phyloP scores from a whole-genome alignment of 768 basidiomycete species.

The Podaxis pistillaris region DNA sequence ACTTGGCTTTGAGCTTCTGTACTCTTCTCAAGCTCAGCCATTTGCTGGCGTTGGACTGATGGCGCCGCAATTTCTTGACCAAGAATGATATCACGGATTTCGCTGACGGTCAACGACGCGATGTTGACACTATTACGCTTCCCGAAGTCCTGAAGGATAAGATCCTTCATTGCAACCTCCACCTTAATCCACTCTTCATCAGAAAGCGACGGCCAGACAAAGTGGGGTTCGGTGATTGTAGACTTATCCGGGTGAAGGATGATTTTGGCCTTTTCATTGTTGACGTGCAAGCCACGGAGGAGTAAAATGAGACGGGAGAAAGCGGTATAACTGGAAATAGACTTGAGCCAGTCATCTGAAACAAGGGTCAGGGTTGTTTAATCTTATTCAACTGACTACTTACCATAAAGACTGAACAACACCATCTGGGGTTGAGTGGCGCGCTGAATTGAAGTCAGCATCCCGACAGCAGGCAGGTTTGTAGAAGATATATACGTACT shows the following conservation, averaged over 20 bases:
- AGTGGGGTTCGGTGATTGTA: slow-evolving; percentile 96
- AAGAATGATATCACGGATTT: slow-evolving; percentile 97
- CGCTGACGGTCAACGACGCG: slow-evolving; percentile 92
- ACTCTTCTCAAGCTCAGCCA: slow-evolving; percentile 98
- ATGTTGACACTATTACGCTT: slow-evolving; percentile 99
- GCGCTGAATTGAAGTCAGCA: slow-evolving; percentile 45
- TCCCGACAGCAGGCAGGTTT: neutral
- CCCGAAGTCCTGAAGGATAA: slow-evolving; percentile 95
- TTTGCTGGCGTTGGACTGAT: slow-evolving; percentile 95
- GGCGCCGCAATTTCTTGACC: slow-evolving; percentile 98
- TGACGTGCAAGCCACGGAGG: slow-evolving; percentile 95
- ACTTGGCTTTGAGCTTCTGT: slow-evolving; percentile 93
- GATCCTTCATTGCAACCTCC: slow-evolving; percentile 97
- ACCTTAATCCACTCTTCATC: slow-evolving; percentile 99
- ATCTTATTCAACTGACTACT: slow-evolving; percentile 15
- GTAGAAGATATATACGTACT: slow-evolving; percentile 33
- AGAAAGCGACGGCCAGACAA: slow-evolving; percentile 91
- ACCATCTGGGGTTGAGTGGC: slow-evolving; percentile 99
- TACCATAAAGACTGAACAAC: slow-evolving; percentile 92
- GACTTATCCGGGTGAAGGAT: slow-evolving; percentile 96
- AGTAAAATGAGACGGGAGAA: slow-evolving; percentile 98
- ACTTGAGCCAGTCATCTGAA: slow-evolving; percentile 96
- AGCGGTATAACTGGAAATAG: slow-evolving; percentile 97
- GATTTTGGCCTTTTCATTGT: slow-evolving; percentile 99
- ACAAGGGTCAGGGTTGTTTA: slow-evolving; percentile 3